A percentile compares a stretch with the other conserved stretches of the same genome.
Evolutionary conservation across 1,284 basidiomycete species (phyloP).

Genomic region (Ustilago nuda): DNA sequence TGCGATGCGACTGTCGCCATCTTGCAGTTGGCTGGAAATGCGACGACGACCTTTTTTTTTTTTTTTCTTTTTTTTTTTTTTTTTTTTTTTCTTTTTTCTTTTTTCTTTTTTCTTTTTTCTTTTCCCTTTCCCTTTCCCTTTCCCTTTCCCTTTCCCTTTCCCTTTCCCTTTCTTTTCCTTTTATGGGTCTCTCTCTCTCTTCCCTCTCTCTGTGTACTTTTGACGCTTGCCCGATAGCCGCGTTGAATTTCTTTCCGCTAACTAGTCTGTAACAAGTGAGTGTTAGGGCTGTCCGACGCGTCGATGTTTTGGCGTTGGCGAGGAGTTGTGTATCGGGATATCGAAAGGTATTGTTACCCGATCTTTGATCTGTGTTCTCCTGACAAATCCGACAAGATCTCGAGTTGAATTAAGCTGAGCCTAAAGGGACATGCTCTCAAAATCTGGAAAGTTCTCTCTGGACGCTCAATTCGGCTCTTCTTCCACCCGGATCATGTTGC

Average conservation of each 20-base stretch:
- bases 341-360: not conserved
- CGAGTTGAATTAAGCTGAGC: constrained; percentile 9
- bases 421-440: not conserved
- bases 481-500: not conserved
- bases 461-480: not conserved
- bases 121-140: too few species aligned
- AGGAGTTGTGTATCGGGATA: not conserved
- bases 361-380: not conserved
- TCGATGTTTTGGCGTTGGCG: constrained; percentile 4
- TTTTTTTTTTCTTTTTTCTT: not conserved
- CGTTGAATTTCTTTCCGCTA: not conserved
- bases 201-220: not conserved
- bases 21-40: not conserved
- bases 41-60: not conserved
- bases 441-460: constrained; percentile 38
- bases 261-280: not conserved
- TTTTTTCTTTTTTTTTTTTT: not conserved
- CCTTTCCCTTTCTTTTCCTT: not conserved
- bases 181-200: too few species aligned
- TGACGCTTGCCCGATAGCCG: not conserved
- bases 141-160: constrained; percentile 1
- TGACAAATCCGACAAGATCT: constrained; percentile 38
- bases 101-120: not conserved
- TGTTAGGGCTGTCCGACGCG: constrained; percentile 19
- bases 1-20: constrained; percentile 1